Conservation (phyloP, 2,329 filamentous ascomycete genomes). For the Aspergillus fructus region DNA sequence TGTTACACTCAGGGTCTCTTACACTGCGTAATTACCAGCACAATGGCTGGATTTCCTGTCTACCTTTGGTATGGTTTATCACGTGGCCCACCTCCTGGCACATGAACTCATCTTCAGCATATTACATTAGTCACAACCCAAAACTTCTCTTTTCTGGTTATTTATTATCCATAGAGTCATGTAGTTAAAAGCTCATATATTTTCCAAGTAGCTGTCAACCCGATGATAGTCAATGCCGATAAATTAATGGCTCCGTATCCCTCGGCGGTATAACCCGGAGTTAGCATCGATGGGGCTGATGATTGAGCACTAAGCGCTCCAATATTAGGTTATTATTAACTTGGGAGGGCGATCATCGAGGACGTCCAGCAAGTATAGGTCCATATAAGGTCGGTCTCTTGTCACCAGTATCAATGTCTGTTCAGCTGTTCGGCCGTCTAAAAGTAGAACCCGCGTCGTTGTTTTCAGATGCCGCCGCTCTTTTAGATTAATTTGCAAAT, state of each 20-base stretch:
- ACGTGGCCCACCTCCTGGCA: constrained; percentile 22
- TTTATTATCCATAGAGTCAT: not conserved
- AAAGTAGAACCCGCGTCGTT: not conserved
- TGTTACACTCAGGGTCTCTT: constrained; percentile 13
- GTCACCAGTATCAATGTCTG: not conserved
- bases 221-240: not conserved
- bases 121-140: not conserved
- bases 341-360: constrained; percentile 19
- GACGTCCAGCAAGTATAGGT: not conserved
- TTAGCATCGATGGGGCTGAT: constrained; percentile 1
- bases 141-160: not conserved
- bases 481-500: no score
- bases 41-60: constrained; percentile 14
- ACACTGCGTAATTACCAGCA: constrained; percentile 29
- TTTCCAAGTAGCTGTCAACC: not conserved
- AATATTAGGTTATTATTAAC: constrained; percentile 11
- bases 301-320: constrained; percentile 10
- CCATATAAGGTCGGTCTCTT: not conserved
- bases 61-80: constrained; percentile 21
- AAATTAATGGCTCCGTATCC: not conserved
- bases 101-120: not conserved
- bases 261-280: not conserved
- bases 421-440: not conserved
- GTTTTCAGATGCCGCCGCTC: no score
- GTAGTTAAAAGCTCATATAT: not conserved